These are phyloP conservation scores for Sphenostylis stenocarpa DNA, from an alignment of 306 rosid genomes.

Conservation along the genomic window DNA sequence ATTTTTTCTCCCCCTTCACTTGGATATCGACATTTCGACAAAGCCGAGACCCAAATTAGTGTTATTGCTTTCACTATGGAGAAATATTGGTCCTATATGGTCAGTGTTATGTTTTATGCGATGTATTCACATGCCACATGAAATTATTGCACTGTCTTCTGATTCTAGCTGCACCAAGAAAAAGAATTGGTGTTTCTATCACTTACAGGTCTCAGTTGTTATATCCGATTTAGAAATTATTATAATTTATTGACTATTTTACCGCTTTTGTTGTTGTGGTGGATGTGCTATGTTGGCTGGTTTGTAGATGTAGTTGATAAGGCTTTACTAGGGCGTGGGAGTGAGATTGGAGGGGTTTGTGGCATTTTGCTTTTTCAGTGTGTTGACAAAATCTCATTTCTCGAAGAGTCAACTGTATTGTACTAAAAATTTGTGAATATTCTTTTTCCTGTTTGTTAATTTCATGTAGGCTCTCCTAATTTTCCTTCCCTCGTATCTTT, in stretches of 20 bases:
- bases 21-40: neutral
- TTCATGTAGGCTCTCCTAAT: neutral
- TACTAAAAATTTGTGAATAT: conserved; percentile 7
- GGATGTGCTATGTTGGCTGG: neutral
- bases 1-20: neutral
- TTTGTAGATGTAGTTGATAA: neutral
- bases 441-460: neutral
- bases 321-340: conserved; percentile 7
- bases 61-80: neutral
- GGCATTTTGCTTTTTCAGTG: conserved; percentile 16
- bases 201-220: neutral
- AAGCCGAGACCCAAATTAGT: neutral
- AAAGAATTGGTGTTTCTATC: neutral
- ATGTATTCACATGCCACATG: neutral
- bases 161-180: neutral
- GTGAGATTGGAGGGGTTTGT: neutral
- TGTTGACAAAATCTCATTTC: neutral
- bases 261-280: neutral
- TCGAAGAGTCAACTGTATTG: neutral
- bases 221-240: neutral
- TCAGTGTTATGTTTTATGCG: neutral
- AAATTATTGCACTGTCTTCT: neutral
- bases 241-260: neutral
- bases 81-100: neutral
- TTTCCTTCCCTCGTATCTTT: neutral